phyloP scores from a whole-genome alignment of 1,284 basidiomycete genomes.

The Bondarzewia mesenterica region DNA sequence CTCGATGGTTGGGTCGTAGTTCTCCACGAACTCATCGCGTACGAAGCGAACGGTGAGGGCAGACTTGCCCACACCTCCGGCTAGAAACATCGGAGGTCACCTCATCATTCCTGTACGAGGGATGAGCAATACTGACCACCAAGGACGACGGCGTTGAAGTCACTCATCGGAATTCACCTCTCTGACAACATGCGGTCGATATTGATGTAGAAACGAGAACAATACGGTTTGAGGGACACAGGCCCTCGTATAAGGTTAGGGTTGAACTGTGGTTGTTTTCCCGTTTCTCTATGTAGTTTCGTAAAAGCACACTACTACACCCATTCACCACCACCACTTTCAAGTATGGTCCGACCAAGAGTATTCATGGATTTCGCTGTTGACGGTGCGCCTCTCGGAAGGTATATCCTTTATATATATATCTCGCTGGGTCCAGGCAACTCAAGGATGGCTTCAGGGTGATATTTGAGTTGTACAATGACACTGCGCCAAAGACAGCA shows the following conservation, averaged over 20 bases:
- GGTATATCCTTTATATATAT: too few species aligned
- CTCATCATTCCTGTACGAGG: slow-evolving; percentile 1
- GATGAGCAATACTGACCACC: slow-evolving; percentile 46
- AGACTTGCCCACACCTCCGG: slow-evolving; percentile 81
- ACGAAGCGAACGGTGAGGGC: slow-evolving; percentile 68
- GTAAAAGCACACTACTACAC: too few species aligned
- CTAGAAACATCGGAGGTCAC: slow-evolving; percentile 25
- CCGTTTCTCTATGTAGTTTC: neutral
- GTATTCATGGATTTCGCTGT: slow-evolving; percentile 64
- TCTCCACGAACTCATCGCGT: slow-evolving; percentile 64
- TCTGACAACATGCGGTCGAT: neutral
- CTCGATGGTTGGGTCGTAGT: slow-evolving; percentile 81
- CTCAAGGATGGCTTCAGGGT: too few species aligned
- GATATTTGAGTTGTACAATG: slow-evolving; percentile 77
- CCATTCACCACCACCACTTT: neutral
- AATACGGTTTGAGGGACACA: too few species aligned
- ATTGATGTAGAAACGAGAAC: too few species aligned
- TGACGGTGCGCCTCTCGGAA: slow-evolving; percentile 45
- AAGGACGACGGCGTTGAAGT: slow-evolving; percentile 70
- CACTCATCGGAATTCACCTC: slow-evolving; percentile 35
- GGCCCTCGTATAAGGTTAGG: too few species aligned
- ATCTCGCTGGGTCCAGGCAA: too few species aligned
- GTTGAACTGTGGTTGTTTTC: neutral
- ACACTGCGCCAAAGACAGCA: slow-evolving; percentile 71
- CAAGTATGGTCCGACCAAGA: slow-evolving; percentile 41